These are phyloP conservation scores for Euphorbia tirucalli DNA, from an alignment of 345 rosid genomes.

Conservation along the genomic window DNA sequence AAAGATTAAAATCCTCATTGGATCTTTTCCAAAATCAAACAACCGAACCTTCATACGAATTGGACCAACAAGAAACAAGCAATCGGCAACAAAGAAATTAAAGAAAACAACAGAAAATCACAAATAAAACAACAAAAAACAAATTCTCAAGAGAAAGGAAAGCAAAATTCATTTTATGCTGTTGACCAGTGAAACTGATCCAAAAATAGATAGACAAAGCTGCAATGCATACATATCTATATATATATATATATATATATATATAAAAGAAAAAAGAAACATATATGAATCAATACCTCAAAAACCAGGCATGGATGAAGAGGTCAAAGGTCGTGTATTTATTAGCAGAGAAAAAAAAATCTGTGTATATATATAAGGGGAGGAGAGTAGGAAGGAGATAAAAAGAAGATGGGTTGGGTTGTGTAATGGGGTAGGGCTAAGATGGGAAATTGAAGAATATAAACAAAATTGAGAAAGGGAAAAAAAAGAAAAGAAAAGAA, in stretches of 20 bases:
- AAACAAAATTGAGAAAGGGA: background rate
- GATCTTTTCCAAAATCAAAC: slow-evolving; percentile 22
- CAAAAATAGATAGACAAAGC: background rate
- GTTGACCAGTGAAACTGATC: slow-evolving; percentile 13
- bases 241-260: no score
- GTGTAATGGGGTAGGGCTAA: slow-evolving; percentile 6
- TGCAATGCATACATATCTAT: no score
- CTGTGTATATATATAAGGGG: slow-evolving; percentile 9
- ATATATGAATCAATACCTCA: slow-evolving; percentile 26
- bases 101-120: background rate
- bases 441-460: background rate
- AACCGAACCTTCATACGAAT: slow-evolving; percentile 19
- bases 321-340: slow-evolving; percentile 9
- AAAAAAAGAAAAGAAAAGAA: background rate
- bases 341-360: slow-evolving; percentile 6
- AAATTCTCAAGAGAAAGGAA: no score
- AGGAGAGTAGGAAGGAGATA: background rate
- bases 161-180: background rate
- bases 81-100: slow-evolving; percentile 1
- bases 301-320: slow-evolving; percentile 22
- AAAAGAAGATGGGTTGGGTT: background rate
- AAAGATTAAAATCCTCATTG: slow-evolving; percentile 9
- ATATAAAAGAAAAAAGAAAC: background rate
- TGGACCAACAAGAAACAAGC: slow-evolving; percentile 9
- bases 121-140: slow-evolving; percentile 5